phyloP scores from a whole-genome alignment of 345 rosid species.

The Hevea brasiliensis region DNA sequence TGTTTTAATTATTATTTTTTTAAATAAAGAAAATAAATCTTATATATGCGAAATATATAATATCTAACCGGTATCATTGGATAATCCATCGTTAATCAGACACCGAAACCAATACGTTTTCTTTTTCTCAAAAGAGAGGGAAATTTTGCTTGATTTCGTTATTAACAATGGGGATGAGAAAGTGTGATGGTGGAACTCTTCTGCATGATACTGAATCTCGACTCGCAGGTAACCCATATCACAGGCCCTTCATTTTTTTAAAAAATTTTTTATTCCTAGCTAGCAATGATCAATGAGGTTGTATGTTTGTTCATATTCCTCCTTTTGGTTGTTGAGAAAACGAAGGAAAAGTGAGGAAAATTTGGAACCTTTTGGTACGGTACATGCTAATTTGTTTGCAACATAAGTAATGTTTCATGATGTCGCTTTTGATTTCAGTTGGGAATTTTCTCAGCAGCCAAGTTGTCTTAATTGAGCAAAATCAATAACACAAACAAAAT shows the following conservation, averaged over 20 bases:
- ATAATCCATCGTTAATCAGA: too few species aligned
- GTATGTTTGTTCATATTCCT: neutral
- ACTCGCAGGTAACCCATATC: conserved; percentile 1
- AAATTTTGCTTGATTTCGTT: neutral
- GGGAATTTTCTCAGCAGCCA: neutral
- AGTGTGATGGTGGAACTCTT: conserved; percentile 5
- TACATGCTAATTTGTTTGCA: too few species aligned
- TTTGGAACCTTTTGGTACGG: neutral
- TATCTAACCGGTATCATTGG: too few species aligned
- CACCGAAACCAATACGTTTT: neutral
- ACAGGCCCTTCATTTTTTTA: neutral
- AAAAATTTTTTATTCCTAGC: too few species aligned
- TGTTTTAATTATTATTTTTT: too few species aligned
- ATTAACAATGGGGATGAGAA: conserved; percentile 21
- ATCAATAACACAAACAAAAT: too few species aligned
- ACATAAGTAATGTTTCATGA: too few species aligned
- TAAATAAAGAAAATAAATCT: too few species aligned
- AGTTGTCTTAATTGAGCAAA: too few species aligned
- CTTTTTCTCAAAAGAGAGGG: neutral
- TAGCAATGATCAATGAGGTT: neutral
- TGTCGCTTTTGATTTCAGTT: neutral
- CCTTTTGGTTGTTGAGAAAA: neutral
- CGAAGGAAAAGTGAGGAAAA: neutral
- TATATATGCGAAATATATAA: too few species aligned
- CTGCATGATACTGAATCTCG: neutral